Conservation (phyloP, 805 yeast genomes). For the Spathaspora arborariae region DNA sequence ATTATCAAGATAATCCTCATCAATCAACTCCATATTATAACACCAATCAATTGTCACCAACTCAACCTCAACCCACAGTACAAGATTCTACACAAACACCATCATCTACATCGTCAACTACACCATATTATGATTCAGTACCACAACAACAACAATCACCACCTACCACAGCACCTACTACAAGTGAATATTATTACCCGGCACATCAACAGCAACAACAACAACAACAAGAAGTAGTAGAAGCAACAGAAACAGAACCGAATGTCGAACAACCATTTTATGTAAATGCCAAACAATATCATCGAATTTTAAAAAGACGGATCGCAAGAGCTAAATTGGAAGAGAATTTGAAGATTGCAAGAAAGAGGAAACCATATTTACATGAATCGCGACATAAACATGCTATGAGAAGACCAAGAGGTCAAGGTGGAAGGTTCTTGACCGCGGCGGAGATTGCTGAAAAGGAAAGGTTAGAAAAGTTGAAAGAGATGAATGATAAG, state of each 20-base stretch:
- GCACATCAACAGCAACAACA: slow-evolving; percentile 10
- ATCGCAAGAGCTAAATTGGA: slow-evolving; percentile 91
- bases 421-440: slow-evolving; percentile 95
- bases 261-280: slow-evolving; percentile 83
- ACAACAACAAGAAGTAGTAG: slow-evolving; percentile 10
- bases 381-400: slow-evolving; percentile 98
- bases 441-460: slow-evolving; percentile 76
- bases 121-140: slow-evolving; percentile 6
- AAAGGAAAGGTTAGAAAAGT: slow-evolving; percentile 37
- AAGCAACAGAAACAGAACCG: slow-evolving; percentile 8
- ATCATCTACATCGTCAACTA: not conserved
- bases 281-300: slow-evolving; percentile 97
- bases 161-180: slow-evolving; percentile 9
- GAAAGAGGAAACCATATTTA: slow-evolving; percentile 88
- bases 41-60: not conserved
- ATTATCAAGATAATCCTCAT: slow-evolving; percentile 20
- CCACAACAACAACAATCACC: slow-evolving; percentile 5
- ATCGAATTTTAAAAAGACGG: slow-evolving; percentile 87
- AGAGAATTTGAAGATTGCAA: slow-evolving; percentile 78
- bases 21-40: not conserved
- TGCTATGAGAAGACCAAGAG: slow-evolving; percentile 98
- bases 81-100: not conserved
- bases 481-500: slow-evolving; percentile 30
- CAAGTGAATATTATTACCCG: slow-evolving; percentile 23
- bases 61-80: not conserved